Evolutionary conservation across 352 stramenopile species (phyloP).

Genomic region (Porosira glacialis): DNA sequence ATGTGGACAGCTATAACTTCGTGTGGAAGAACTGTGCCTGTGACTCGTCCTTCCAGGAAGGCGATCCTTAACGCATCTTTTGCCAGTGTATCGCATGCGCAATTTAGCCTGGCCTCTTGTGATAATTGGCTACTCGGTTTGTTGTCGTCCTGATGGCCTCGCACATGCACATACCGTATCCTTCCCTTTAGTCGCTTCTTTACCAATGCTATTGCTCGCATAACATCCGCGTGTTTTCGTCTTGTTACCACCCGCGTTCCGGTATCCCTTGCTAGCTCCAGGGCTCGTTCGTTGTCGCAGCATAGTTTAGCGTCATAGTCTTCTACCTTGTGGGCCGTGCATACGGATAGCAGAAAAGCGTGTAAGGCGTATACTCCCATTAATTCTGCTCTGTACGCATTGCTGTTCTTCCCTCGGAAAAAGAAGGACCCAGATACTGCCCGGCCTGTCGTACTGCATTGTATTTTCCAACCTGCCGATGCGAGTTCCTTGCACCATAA

Average conservation of each 20-base stretch:
- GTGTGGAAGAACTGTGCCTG: conserved; percentile 14
- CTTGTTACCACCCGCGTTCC: background rate
- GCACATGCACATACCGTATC: background rate
- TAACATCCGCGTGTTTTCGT: conserved; percentile 5
- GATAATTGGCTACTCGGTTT: background rate
- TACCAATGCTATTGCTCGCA: too few relatives aligned
- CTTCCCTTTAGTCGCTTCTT: too few relatives aligned
- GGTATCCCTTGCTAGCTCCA: background rate
- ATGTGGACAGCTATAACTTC: conserved; percentile 12
- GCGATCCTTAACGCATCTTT: conserved; percentile 4
- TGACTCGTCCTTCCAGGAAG: background rate
- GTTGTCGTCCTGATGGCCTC: conserved; percentile 21
- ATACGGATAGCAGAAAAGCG: background rate
- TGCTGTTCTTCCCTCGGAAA: background rate
- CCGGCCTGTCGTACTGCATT: background rate
- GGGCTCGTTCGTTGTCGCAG: conserved; percentile 22
- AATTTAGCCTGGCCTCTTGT: conserved; percentile 18
- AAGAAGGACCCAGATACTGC: background rate
- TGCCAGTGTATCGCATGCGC: conserved; percentile 17
- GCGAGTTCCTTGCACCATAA: background rate
- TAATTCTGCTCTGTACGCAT: conserved; percentile 9
- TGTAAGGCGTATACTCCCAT: conserved; percentile 7
- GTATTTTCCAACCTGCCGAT: background rate
- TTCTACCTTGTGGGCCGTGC: background rate
- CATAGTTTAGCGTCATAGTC: background rate